A percentile compares a stretch with the other conserved stretches of the same genome.
Evolutionary conservation across 257 asterid genomes (phyloP).

Genomic region (Thymus mandschuricus): DNA sequence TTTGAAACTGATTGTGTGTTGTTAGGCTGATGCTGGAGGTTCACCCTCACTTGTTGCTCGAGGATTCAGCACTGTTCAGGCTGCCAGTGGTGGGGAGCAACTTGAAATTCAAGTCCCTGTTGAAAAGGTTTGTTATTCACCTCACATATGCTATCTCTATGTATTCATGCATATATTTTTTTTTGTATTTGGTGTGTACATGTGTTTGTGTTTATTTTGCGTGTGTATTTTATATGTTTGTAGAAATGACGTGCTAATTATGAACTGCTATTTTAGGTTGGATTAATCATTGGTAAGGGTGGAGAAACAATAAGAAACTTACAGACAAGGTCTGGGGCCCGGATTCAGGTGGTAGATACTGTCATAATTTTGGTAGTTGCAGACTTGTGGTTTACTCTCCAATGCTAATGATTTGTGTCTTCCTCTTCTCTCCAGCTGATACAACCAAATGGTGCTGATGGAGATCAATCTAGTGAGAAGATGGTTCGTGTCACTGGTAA

Average conservation of each 20-base stretch:
- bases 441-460: constrained; percentile 80
- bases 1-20: constrained; percentile 24
- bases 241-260: constrained; percentile 1
- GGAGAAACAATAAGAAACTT: constrained; percentile 93
- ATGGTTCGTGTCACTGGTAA: constrained; percentile 89
- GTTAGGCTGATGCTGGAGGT: constrained; percentile 99
- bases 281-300: constrained; percentile 93
- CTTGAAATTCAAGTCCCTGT: constrained; percentile 89
- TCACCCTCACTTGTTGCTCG: constrained; percentile 98
- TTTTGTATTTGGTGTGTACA: not conserved
- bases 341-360: constrained; percentile 74
- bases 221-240: not conserved
- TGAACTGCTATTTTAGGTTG: constrained; percentile 60
- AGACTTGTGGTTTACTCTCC: not conserved
- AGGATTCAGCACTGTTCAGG: constrained; percentile 76
- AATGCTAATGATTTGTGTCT: constrained; percentile 6
- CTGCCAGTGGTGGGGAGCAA: constrained; percentile 89
- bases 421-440: constrained; percentile 54
- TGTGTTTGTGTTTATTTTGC: not conserved
- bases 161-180: not conserved
- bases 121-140: constrained; percentile 63
- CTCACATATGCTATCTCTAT: not conserved
- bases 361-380: not conserved
- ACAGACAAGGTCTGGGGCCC: constrained; percentile 96
- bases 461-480: constrained; percentile 80